Percentiles rank a stretch among this genome's conserved stretches.
phyloP scores from a whole-genome alignment of 2,329 filamentous ascomycete species.

The Talaromyces sp. region DNA sequence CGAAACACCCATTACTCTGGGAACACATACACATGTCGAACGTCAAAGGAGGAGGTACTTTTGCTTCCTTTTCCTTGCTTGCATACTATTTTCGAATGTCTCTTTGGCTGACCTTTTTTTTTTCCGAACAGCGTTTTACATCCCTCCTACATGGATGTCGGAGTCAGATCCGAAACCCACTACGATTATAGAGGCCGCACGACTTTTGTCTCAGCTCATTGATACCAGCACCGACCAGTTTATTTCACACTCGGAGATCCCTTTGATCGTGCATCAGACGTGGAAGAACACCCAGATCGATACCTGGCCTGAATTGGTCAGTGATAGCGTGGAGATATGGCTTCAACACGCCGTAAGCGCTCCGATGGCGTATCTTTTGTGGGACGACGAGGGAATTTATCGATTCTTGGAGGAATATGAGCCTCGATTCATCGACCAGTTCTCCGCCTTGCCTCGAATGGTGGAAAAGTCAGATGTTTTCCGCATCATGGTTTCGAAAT shows the following conservation, averaged over 20 bases:
- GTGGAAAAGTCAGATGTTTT: slow-evolving; percentile 29
- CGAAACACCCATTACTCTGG: slow-evolving; percentile 8
- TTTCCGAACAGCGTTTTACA: slow-evolving; percentile 8
- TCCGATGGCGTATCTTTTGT: slow-evolving; percentile 29
- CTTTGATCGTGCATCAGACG: slow-evolving; percentile 28
- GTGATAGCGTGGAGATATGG: slow-evolving; percentile 25
- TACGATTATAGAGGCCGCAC: slow-evolving; percentile 24
- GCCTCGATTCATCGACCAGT: slow-evolving; percentile 18
- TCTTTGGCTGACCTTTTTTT: background rate
- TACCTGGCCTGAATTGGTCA: slow-evolving; percentile 21
- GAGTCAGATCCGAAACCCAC: slow-evolving; percentile 10
- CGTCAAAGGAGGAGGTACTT: slow-evolving; percentile 11
- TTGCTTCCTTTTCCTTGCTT: background rate
- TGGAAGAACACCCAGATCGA: slow-evolving; percentile 24
- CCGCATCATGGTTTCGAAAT: slow-evolving; percentile 26
- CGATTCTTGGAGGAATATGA: slow-evolving; percentile 23
- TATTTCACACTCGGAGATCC: slow-evolving; percentile 23
- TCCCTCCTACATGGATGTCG: slow-evolving; percentile 12
- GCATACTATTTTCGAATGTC: background rate
- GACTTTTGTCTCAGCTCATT: slow-evolving; percentile 17
- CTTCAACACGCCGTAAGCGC: slow-evolving; percentile 17
- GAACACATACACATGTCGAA: slow-evolving; percentile 10
- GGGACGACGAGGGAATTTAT: slow-evolving; percentile 26
- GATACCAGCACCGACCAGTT: slow-evolving; percentile 10
- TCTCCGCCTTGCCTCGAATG: slow-evolving; percentile 18